These are phyloP conservation scores for Selenicereus undatus DNA, from an alignment of 148 eudicot species.

Conservation along the genomic window DNA sequence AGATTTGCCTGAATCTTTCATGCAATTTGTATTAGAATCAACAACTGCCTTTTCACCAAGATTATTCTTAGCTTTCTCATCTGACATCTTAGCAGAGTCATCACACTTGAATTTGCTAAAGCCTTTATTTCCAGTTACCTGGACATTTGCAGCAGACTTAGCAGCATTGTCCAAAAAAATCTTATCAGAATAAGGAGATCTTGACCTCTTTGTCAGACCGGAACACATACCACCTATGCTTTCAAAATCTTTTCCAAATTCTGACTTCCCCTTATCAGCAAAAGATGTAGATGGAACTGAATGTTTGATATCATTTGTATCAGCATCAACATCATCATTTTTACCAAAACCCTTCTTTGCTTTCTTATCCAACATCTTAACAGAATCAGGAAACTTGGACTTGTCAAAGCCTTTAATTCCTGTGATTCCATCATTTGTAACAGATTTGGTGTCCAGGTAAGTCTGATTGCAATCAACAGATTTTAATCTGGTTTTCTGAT, in stretches of 20 bases:
- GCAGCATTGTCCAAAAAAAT: neutral
- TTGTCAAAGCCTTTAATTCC: neutral
- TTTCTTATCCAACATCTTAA: neutral
- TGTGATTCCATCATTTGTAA: neutral
- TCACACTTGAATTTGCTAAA: neutral
- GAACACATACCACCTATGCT: neutral
- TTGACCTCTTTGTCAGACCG: constrained; percentile 10
- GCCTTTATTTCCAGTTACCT: neutral
- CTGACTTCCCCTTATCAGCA: neutral
- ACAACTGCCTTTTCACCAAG: neutral
- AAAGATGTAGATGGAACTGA: too few species aligned
- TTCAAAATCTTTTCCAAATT: neutral
- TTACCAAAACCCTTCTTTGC: neutral
- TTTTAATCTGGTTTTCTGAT: constrained; percentile 7
- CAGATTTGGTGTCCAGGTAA: neutral
- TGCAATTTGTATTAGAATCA: constrained; percentile 23
- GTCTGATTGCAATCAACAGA: constrained; percentile 17
- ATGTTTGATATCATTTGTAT: too few species aligned
- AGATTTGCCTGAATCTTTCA: neutral
- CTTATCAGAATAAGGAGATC: constrained; percentile 15
- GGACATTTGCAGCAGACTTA: neutral
- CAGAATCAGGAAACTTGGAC: constrained; percentile 1
- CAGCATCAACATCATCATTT: too few species aligned
- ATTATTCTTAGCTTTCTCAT: neutral
- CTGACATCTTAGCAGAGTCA: neutral